Evolutionary conservation across 768 basidiomycete genomes (phyloP).

Genomic region (Phanerochaete carnosa): DNA sequence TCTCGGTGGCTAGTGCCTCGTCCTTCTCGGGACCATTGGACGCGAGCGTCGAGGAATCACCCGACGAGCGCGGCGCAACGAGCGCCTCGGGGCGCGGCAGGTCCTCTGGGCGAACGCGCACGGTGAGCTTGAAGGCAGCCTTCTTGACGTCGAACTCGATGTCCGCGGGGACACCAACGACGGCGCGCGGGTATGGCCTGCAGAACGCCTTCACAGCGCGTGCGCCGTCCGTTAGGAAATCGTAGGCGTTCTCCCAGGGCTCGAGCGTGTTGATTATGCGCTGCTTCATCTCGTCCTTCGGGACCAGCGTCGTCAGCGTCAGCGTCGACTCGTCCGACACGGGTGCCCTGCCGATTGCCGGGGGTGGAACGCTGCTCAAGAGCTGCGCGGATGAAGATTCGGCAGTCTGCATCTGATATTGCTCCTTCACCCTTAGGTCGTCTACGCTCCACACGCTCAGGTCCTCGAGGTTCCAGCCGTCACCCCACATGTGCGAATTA

Average conservation of each 20-base stretch:
- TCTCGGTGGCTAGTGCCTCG: constrained; percentile 70
- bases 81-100: constrained; percentile 24
- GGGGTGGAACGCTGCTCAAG: constrained; percentile 26
- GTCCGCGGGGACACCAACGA: constrained; percentile 63
- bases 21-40: constrained; percentile 16
- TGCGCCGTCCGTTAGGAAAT: constrained; percentile 82
- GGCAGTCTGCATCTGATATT: constrained; percentile 23
- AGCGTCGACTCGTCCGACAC: constrained; percentile 30
- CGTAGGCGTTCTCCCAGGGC: constrained; percentile 52
- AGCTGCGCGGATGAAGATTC: constrained; percentile 40
- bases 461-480: constrained; percentile 97
- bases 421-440: constrained; percentile 43
- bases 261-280: constrained; percentile 23
- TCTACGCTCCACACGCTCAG: constrained; percentile 83
- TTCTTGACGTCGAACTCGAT: constrained; percentile 75
- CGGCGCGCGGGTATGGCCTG: constrained; percentile 76
- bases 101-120: constrained; percentile 64
- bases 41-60: constrained; percentile 12
- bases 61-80: constrained; percentile 7
- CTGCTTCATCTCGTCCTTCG: constrained; percentile 19
- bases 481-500: constrained; percentile 84
- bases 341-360: neutral
- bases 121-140: constrained; percentile 65
- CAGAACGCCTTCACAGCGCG: constrained; percentile 82
- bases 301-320: constrained; percentile 33